Evolutionary conservation across 768 basidiomycete genomes (phyloP), one percentile per base, ranked within the genome.

Genomic region (Xanthoconium stramineum): DNA sequence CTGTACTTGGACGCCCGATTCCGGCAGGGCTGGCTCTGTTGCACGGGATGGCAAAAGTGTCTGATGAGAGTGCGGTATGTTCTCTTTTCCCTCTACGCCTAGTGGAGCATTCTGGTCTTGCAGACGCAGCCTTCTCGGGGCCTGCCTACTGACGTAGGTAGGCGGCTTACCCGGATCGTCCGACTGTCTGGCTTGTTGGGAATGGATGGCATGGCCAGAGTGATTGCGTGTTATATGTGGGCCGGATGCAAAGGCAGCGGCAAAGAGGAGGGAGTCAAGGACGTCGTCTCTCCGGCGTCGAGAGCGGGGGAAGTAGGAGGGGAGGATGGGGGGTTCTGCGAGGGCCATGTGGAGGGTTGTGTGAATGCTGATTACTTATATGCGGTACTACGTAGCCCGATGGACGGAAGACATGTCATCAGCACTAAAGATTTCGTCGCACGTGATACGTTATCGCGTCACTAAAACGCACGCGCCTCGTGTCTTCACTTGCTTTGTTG

Each of bases 181-280:
- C 0, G 75, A 74, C 46, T 77, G 84, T 61, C 80, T 83, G 38
- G 78, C 70, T 11, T 77, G 80, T 62, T 84, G 81, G 32, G 77
- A 36, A 62, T 84, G 85, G 70, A 87, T 84, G 63, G 88, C 87
- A 69, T 95, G 93, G 47, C 86, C 81, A 65, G 89, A 91, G 69
- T 95, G 93, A 64, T 94, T 91, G 44, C 90, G 80, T 38, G 93
- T 94, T 53, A 89, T 79, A 58, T 90, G 82, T 11, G 89, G 87
- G 5, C 85, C 86, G 1, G 88, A 85, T 0, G 88, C 85, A 11
- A 81, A 79, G 7, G 85, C 89, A 0, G 88, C 87, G 30, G 89
- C 90, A 52, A 94, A 80, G 51, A 94, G 75, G 7, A 94, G 75
- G 19, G 91, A 87, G 66, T 94, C 91, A 39, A 94, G 79, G 0